These are phyloP conservation scores for Torrubiellomyces zombiae DNA, from an alignment of 2,329 filamentous ascomycete genomes.

Conservation along the genomic window DNA sequence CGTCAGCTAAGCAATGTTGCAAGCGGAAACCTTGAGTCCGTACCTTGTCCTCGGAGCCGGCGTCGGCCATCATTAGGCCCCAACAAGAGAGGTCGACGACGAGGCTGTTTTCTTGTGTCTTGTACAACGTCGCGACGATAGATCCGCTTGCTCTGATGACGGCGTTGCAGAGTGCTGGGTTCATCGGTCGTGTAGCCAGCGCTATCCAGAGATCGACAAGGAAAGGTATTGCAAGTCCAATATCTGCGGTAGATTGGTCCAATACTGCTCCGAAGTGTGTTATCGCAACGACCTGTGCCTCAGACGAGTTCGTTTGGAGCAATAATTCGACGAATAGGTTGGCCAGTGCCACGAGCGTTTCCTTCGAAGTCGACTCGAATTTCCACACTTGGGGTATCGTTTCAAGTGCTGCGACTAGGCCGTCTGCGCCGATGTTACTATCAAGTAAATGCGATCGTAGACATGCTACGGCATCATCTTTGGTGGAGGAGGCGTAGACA, in stretches of 20 bases:
- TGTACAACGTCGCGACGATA: conserved; percentile 20
- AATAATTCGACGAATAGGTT: conserved; percentile 26
- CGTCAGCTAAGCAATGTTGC: no score
- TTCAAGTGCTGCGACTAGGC: conserved; percentile 20
- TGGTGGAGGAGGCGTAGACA: conserved; percentile 16
- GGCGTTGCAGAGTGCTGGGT: conserved; percentile 31
- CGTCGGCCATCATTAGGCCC: conserved; percentile 32
- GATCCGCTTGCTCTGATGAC: conserved; percentile 30
- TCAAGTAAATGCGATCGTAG: conserved; percentile 13
- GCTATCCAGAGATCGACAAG: conserved; percentile 25
- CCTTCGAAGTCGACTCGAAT: conserved; percentile 9
- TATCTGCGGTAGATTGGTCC: conserved; percentile 19
- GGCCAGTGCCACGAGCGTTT: conserved; percentile 17
- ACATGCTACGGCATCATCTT: conserved; percentile 7
- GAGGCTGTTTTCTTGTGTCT: conserved; percentile 6
- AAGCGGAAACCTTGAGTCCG: background rate
- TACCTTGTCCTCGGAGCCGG: conserved; percentile 31
- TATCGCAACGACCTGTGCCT: conserved; percentile 30
- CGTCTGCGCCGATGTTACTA: conserved; percentile 14
- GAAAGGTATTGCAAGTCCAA: conserved; percentile 14
- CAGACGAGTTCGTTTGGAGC: conserved; percentile 19
- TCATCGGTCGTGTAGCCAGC: conserved; percentile 21
- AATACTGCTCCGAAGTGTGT: conserved; percentile 28
- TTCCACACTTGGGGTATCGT: conserved; percentile 15
- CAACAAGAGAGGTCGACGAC: conserved; percentile 18